These are phyloP conservation scores for Anethum foeniculum DNA, from an alignment of 140 eudicot genomes.

Conservation along the genomic window DNA sequence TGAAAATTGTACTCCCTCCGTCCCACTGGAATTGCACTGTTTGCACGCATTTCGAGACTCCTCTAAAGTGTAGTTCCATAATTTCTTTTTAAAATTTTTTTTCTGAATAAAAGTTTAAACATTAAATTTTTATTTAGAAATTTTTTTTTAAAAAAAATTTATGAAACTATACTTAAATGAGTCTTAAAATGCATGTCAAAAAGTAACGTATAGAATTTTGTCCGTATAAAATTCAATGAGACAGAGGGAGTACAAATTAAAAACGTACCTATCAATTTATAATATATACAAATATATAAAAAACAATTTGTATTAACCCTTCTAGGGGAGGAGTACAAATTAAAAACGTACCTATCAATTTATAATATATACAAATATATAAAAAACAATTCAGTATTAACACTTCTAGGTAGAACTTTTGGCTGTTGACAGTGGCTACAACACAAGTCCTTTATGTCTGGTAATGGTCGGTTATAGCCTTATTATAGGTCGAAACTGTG, in stretches of 20 bases:
- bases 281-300: not conserved
- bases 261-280: not conserved
- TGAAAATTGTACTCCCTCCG: too few species aligned
- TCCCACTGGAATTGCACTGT: too few species aligned
- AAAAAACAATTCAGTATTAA: not conserved
- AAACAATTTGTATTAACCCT: not conserved
- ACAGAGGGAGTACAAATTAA: not conserved
- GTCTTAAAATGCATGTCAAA: too few species aligned
- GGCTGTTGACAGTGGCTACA: not conserved
- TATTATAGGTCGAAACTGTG: slow-evolving; percentile 87
- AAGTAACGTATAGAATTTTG: too few species aligned
- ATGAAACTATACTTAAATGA: too few species aligned
- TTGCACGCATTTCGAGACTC: too few species aligned
- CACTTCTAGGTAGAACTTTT: not conserved
- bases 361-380: not conserved
- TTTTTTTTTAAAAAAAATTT: too few species aligned
- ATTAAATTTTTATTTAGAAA: too few species aligned
- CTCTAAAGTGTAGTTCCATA: too few species aligned
- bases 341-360: not conserved
- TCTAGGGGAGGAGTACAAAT: not conserved
- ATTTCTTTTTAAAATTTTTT: too few species aligned
- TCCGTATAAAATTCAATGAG: too few species aligned
- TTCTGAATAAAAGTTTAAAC: too few species aligned
- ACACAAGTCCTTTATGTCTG: not conserved
- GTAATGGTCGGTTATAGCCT: slow-evolving; percentile 9